A percentile compares a stretch with the other conserved stretches of the same genome.
These are phyloP conservation scores for Candida sojae DNA, from an alignment of 1,139 yeast genomes.

Conservation along the genomic window DNA sequence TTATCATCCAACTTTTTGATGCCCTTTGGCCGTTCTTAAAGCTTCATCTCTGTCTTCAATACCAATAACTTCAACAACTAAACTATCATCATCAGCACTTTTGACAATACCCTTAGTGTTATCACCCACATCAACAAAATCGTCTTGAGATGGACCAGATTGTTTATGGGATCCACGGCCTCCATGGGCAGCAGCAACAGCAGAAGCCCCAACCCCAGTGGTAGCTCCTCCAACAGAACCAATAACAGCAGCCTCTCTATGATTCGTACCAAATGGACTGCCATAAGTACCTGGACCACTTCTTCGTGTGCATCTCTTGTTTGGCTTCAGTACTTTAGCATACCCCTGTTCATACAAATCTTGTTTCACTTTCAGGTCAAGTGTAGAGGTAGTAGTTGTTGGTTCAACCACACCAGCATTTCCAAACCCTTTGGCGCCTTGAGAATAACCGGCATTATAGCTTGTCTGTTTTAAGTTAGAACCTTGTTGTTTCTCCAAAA, in stretches of 20 bases:
- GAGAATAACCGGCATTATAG: neutral
- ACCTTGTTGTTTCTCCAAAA: neutral
- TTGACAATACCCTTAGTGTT: constrained; percentile 1
- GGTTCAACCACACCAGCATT: neutral
- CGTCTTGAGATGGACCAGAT: neutral
- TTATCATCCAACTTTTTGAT: constrained; percentile 33
- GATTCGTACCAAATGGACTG: constrained; percentile 8
- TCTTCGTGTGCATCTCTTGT: constrained; percentile 5
- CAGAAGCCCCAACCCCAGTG: constrained; percentile 8
- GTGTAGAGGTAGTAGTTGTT: neutral
- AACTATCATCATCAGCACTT: constrained; percentile 3
- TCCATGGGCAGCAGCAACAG: constrained; percentile 6
- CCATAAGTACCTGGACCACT: neutral
- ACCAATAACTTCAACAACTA: constrained; percentile 42
- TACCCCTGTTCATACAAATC: constrained; percentile 15
- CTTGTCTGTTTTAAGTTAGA: neutral
- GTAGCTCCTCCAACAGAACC: constrained; percentile 11
- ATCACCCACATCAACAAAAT: constrained; percentile 6
- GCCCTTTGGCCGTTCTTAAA: constrained; percentile 38
- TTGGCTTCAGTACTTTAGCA: constrained; percentile 12
- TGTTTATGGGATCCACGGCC: constrained; percentile 5
- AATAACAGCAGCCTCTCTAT: constrained; percentile 12
- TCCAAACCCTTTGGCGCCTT: neutral
- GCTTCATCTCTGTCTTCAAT: constrained; percentile 34
- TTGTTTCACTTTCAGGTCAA: constrained; percentile 10